Percentiles rank a stretch among this genome's conserved stretches.
These are phyloP conservation scores for Clarireedia sp. DNA, from an alignment of 2,329 filamentous ascomycete genomes.

Conservation along the genomic window DNA sequence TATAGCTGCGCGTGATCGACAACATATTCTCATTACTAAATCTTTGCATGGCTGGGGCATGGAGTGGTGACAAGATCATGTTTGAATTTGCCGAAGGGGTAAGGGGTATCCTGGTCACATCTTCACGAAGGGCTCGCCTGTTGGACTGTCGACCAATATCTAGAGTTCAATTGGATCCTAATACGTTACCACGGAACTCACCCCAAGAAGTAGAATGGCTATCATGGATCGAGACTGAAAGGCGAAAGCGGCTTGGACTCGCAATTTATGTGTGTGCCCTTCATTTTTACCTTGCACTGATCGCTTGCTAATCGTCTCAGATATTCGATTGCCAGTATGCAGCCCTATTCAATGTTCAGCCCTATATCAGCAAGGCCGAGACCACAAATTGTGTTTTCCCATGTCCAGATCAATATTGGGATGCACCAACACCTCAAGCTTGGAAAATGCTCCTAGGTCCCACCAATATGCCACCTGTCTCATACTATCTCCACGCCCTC, in stretches of 20 bases:
- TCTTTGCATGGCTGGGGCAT: slow-evolving; percentile 23
- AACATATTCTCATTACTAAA: slow-evolving; percentile 26
- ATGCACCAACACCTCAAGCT: slow-evolving; percentile 16
- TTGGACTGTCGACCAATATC: slow-evolving; percentile 23
- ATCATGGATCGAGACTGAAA: slow-evolving; percentile 27
- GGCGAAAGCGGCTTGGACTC: slow-evolving; percentile 23
- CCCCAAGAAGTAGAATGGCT: slow-evolving; percentile 21
- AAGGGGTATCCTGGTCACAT: slow-evolving; percentile 22
- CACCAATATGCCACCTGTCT: slow-evolving; percentile 17
- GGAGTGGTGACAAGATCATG: slow-evolving; percentile 24
- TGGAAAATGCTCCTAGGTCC: slow-evolving; percentile 23
- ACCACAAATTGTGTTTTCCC: slow-evolving; percentile 27
- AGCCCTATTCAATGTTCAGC: slow-evolving; percentile 25
- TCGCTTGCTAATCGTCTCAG: slow-evolving; percentile 7
- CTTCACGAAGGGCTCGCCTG: slow-evolving; percentile 21
- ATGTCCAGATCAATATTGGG: slow-evolving; percentile 23
- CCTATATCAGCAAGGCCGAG: slow-evolving; percentile 25
- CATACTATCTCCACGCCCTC: slow-evolving; percentile 24
- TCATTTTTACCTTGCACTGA: background rate
- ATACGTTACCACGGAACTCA: slow-evolving; percentile 12
- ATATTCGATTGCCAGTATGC: slow-evolving; percentile 27
- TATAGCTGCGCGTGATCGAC: slow-evolving; percentile 21
- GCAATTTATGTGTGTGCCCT: slow-evolving; percentile 23
- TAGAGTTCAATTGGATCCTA: slow-evolving; percentile 14
- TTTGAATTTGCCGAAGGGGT: slow-evolving; percentile 27